Evolutionary conservation across 2,329 filamentous ascomycete genomes (phyloP).

Genomic region (Zymoseptoria pseudotritici): DNA sequence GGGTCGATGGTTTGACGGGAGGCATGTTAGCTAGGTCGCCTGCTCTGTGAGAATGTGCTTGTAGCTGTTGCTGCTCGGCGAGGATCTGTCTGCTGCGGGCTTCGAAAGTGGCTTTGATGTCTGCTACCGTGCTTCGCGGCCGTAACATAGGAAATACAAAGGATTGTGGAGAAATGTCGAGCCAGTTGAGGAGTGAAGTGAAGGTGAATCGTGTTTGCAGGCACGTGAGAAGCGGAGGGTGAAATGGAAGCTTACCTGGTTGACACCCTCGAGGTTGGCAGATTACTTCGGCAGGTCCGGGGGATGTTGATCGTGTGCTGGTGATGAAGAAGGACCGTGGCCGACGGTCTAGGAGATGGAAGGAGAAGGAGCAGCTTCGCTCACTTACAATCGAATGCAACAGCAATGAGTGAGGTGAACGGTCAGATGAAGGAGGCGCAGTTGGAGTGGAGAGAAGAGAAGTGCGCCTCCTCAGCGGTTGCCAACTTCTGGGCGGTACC

Average conservation of each 20-base stretch:
- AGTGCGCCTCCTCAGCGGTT: neutral
- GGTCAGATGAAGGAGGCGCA: neutral
- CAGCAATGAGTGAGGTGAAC: neutral
- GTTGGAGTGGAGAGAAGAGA: neutral
- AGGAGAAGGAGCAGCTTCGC: neutral
- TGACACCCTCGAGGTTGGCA: no score
- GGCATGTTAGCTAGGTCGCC: slow-evolving; percentile 11
- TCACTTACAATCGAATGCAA: neutral
- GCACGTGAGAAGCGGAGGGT: neutral
- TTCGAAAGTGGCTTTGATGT: slow-evolving; percentile 4
- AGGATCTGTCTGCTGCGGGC: neutral
- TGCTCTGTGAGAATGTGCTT: neutral
- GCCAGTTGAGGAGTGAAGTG: neutral
- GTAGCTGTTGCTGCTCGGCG: neutral
- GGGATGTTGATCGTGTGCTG: neutral
- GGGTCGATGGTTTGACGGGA: slow-evolving; percentile 6
- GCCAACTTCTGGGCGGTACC: neutral
- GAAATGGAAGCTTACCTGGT: neutral
- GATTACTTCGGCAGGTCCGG: neutral
- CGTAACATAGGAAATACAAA: slow-evolving; percentile 1
- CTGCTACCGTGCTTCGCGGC: slow-evolving; percentile 3
- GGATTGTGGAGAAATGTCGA: neutral
- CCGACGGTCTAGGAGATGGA: neutral
- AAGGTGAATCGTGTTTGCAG: neutral
- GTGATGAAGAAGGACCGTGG: neutral